Evolutionary conservation across 1,284 basidiomycete species (phyloP).

Genomic region (Trametes polyzona): DNA sequence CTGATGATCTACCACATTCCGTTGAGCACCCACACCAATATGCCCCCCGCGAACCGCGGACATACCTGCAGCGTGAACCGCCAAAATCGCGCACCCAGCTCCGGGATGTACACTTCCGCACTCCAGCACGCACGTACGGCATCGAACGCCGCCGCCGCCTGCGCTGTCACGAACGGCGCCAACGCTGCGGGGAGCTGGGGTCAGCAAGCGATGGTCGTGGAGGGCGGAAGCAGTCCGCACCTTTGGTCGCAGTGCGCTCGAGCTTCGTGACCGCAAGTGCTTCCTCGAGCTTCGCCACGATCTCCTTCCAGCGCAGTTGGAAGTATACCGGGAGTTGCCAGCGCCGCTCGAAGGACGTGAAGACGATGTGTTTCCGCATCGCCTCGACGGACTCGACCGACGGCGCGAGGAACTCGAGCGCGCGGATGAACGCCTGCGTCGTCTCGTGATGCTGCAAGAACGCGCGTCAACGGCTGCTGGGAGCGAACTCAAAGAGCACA

Average conservation of each 20-base stretch:
- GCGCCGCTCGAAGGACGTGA: conserved; percentile 74
- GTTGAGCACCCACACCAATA: no score
- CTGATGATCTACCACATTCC: conserved; percentile 61
- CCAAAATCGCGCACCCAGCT: conserved; percentile 87
- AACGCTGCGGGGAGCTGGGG: conserved; percentile 16
- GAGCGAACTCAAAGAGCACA: no score
- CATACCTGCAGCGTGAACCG: conserved; percentile 81
- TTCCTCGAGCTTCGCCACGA: conserved; percentile 78
- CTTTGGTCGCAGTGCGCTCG: conserved; percentile 44
- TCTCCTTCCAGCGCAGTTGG: conserved; percentile 97
- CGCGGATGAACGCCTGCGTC: conserved; percentile 84
- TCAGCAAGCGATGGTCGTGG: neutral
- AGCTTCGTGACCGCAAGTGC: conserved; percentile 51
- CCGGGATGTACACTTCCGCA: conserved; percentile 80
- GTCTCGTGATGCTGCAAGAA: conserved; percentile 75
- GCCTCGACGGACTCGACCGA: conserved; percentile 69
- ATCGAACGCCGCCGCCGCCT: conserved; percentile 72
- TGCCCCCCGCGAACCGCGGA: neutral
- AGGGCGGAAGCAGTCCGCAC: conserved; percentile 18
- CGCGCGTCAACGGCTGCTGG: neutral
- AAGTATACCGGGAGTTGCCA: conserved; percentile 99
- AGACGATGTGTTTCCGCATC: conserved; percentile 76
- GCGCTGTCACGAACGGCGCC: conserved; percentile 56
- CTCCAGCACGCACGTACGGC: conserved; percentile 85
- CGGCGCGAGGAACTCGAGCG: conserved; percentile 83